Base-by-base conservation (phyloP, 768 basidiomycete species). In the Amanita subjunquillea region DNA sequence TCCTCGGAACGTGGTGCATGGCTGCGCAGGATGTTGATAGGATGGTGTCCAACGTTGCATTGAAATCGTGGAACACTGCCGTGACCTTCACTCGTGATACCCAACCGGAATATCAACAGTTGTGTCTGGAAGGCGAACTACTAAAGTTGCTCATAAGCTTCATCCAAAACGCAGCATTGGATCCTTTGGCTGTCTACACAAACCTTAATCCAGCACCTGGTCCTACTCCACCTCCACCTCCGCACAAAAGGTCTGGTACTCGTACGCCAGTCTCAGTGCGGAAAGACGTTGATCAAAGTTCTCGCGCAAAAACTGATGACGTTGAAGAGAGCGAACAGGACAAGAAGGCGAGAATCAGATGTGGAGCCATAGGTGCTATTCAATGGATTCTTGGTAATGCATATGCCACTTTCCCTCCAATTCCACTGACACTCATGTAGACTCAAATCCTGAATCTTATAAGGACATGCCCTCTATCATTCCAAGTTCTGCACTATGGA, bases 1-100 rank as follows among this genome's bases (percentile, higher is more conserved):
- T 88, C 34, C 62, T 87, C 1, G 88, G 87, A 2, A 76, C 82
- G 7, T 92, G 91, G 89, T 79, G 72, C 57, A 72, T 90, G 58
- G 72, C 80, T 10, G 73, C 80, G 13, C 77, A 85, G 62, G 91
- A 94, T 56, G 63, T 80, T 29, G 91, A 92, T 59, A 75, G 82
- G 22, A 68, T 69, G 1, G 83, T 91, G 6, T 67, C 80, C 2
- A 57, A 61, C 1, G 60, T 66, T 15, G 82, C 83, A 2, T 62
- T 67, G 22, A 73, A 69, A 50, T 72, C 80, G 7, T 90, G 87
- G 87, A 67, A 63, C 10, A 60, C 68, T 13, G 62, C 72, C 34
- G 50, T 71, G 42, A 51, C 8, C 17, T 12, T 32, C 12, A 13
- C 37, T 20, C 2, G 30, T 8, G 43, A 29, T 7, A 22, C 51